Evolutionary conservation across 2,329 filamentous ascomycete genomes (phyloP).

Genomic region (Fusarium temperatum): DNA sequence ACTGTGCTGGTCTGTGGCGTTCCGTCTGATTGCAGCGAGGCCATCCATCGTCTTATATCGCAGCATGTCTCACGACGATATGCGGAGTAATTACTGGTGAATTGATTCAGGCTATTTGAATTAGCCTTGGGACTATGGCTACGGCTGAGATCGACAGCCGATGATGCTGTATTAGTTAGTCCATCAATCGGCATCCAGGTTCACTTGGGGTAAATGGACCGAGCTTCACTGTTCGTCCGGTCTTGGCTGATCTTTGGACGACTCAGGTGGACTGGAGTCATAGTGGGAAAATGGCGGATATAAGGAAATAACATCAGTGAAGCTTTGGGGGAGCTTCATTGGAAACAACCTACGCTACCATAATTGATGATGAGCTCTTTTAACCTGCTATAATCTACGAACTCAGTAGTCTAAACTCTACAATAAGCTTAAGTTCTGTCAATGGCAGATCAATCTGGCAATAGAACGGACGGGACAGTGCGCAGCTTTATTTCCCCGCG

Average conservation of each 20-base stretch:
- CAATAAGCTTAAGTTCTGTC: neutral
- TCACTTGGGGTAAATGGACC: conserved; percentile 14
- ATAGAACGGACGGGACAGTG: neutral
- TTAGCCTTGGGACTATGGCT: conserved; percentile 2
- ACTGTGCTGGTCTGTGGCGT: neutral
- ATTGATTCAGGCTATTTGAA: conserved; percentile 27
- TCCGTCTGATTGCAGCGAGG: neutral
- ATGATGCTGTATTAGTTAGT: conserved; percentile 3
- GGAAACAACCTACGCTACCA: neutral
- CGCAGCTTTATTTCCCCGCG: neutral
- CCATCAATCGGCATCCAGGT: conserved; percentile 17
- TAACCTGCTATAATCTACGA: neutral
- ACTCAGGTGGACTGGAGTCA: neutral
- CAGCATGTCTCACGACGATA: neutral
- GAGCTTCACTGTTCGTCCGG: neutral
- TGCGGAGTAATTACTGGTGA: conserved; percentile 6
- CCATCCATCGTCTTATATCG: conserved; percentile 2
- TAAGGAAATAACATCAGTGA: neutral
- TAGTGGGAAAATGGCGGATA: neutral
- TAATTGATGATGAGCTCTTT: neutral
- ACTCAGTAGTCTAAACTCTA: neutral
- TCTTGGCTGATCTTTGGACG: neutral
- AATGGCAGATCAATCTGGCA: neutral
- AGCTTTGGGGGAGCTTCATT: neutral
- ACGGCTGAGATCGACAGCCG: conserved; percentile 10